Percentiles rank a stretch among this genome's conserved stretches.
These are phyloP conservation scores for Platanthera guangdongensis DNA, from an alignment of 106 monocot genomes.

Conservation along the genomic window DNA sequence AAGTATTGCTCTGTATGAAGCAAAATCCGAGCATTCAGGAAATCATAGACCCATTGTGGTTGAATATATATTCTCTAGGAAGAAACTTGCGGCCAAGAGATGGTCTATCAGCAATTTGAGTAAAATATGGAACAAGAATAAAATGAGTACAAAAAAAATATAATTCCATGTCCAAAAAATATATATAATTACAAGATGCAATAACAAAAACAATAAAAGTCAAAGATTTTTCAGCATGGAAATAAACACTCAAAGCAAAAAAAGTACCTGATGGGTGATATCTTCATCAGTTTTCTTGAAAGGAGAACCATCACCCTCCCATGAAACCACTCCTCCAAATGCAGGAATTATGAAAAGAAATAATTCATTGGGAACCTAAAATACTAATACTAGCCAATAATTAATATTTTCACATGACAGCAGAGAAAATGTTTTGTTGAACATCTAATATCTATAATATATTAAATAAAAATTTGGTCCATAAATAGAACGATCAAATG, in stretches of 20 bases:
- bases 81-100: conserved; percentile 82
- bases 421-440: neutral
- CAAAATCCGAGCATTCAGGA: conserved; percentile 71
- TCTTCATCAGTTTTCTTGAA: conserved; percentile 57
- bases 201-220: neutral
- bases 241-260: neutral
- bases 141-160: neutral
- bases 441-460: neutral
- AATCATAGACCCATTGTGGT: conserved; percentile 97
- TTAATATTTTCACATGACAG: neutral
- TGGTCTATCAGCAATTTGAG: conserved; percentile 94
- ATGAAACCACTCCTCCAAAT: conserved; percentile 95
- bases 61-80: conserved; percentile 93
- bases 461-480: neutral
- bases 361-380: conserved; percentile 79
- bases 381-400: neutral
- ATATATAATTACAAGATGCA: neutral
- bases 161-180: neutral
- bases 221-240: neutral
- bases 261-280: conserved; percentile 80
- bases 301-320: conserved; percentile 88
- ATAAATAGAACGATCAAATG: no score
- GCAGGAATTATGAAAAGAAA: conserved; percentile 84
- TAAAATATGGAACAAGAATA: neutral
- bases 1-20: conserved; percentile 76